Evolutionary conservation across 768 basidiomycete species (phyloP).

Genomic region (Hygrophorus russula): DNA sequence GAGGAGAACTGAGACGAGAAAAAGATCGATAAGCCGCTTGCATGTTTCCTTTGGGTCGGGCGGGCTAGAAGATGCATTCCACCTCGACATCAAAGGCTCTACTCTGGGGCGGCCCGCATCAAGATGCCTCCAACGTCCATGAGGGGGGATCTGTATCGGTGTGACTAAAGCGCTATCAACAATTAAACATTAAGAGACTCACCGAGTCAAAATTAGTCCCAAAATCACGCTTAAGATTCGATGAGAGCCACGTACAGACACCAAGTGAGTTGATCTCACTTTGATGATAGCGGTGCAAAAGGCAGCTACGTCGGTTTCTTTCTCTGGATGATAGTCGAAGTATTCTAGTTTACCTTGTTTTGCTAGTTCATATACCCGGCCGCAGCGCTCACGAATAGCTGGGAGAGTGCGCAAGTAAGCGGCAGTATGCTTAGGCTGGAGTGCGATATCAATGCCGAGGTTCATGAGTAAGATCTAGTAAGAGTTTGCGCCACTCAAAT

Average conservation of each 20-base stretch:
- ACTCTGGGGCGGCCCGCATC: slow-evolving; percentile 61
- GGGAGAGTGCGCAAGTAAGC: slow-evolving; percentile 76
- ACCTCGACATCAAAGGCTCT: slow-evolving; percentile 42
- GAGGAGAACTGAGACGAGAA: slow-evolving; percentile 82
- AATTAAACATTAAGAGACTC: slow-evolving; percentile 14
- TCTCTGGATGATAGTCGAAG: slow-evolving; percentile 77
- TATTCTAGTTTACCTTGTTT: slow-evolving; percentile 66
- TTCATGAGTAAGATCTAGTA: no score
- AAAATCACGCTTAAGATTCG: slow-evolving; percentile 57
- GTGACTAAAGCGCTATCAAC: not conserved
- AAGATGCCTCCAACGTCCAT: slow-evolving; percentile 86
- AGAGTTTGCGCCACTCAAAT: no score
- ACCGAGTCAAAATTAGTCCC: slow-evolving; percentile 55
- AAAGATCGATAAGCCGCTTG: slow-evolving; percentile 78
- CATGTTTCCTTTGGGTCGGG: slow-evolving; percentile 48
- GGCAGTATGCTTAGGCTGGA: slow-evolving; percentile 29
- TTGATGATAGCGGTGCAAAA: slow-evolving; percentile 74
- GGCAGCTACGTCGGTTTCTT: slow-evolving; percentile 53
- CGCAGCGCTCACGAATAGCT: slow-evolving; percentile 82
- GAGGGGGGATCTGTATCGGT: slow-evolving; percentile 59
- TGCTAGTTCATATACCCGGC: slow-evolving; percentile 68
- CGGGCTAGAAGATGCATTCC: slow-evolving; percentile 32
- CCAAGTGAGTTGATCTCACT: slow-evolving; percentile 26
- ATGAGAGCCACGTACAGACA: slow-evolving; percentile 4
- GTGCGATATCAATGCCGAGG: no score